Percentiles rank a stretch among this genome's conserved stretches.
These are phyloP conservation scores for Ashbya aceris DNA, from an alignment of 1,139 yeast species.

Conservation along the genomic window DNA sequence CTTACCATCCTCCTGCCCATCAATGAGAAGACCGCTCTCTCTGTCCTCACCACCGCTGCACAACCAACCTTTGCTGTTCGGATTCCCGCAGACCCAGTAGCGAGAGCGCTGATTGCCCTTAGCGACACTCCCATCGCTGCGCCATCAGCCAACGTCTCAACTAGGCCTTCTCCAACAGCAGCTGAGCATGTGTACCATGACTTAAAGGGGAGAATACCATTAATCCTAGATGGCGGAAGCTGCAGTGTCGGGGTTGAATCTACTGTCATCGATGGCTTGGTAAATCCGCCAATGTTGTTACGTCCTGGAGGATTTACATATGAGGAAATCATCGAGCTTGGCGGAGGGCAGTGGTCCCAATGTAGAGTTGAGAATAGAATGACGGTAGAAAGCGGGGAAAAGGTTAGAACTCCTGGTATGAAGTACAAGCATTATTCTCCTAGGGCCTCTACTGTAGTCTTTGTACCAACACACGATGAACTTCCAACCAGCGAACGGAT, in stretches of 20 bases:
- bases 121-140: constrained; percentile 92
- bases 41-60: constrained; percentile 70
- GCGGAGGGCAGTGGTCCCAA: constrained; percentile 59
- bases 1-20: constrained; percentile 77
- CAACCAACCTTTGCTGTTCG: constrained; percentile 89
- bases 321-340: constrained; percentile 56
- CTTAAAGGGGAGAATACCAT: constrained; percentile 68
- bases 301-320: constrained; percentile 91
- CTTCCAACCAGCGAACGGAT: constrained; percentile 8
- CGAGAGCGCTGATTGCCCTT: constrained; percentile 80
- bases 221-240: constrained; percentile 82
- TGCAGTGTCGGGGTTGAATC: constrained; percentile 90
- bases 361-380: constrained; percentile 52
- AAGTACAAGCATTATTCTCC: constrained; percentile 95
- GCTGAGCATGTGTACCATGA: constrained; percentile 83
- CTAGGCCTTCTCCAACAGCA: constrained; percentile 84
- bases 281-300: constrained; percentile 72
- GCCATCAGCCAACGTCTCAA: constrained; percentile 94
- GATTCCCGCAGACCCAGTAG: constrained; percentile 78
- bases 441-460: constrained; percentile 68
- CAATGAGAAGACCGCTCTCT: constrained; percentile 39
- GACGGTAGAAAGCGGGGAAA: constrained; percentile 54
- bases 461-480: constrained; percentile 31
- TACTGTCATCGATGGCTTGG: constrained; percentile 86
- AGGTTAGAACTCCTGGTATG: constrained; percentile 95